Evolutionary conservation across 805 yeast genomes (phyloP).

Genomic region (Spathaspora sp.): DNA sequence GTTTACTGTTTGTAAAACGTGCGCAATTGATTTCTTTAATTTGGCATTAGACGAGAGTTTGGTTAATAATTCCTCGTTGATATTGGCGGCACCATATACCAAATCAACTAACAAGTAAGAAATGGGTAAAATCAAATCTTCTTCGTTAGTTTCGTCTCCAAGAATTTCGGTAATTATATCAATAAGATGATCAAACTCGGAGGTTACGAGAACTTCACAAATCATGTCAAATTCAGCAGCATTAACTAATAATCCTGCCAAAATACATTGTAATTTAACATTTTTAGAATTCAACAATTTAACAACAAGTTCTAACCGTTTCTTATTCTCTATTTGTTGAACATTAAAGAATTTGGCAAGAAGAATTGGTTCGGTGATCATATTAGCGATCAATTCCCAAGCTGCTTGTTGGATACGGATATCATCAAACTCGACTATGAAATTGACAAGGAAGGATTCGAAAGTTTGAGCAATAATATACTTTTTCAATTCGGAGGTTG

Average conservation of each 20-base stretch:
- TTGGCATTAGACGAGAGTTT: not conserved
- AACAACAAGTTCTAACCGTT: constrained; percentile 26
- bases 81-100: constrained; percentile 11
- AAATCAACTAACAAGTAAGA: constrained; percentile 19
- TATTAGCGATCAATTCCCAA: constrained; percentile 62
- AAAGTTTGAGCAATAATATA: constrained; percentile 41
- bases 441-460: constrained; percentile 43
- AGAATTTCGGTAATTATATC: constrained; percentile 19
- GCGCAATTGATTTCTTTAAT: constrained; percentile 1
- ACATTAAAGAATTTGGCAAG: constrained; percentile 60
- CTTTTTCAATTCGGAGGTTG: constrained; percentile 36
- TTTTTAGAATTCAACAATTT: constrained; percentile 32
- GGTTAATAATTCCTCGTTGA: not conserved
- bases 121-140: constrained; percentile 27
- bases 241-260: constrained; percentile 38
- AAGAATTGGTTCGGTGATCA: constrained; percentile 39
- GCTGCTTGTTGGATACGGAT: constrained; percentile 52
- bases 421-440: constrained; percentile 33
- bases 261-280: constrained; percentile 22
- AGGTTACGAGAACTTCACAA: constrained; percentile 18
- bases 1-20: constrained; percentile 4
- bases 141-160: constrained; percentile 17
- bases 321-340: constrained; percentile 20
- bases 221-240: constrained; percentile 39
- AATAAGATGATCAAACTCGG: constrained; percentile 14